Conservation (phyloP, 1,284 basidiomycete genomes). For the Malassezia slooffiae region DNA sequence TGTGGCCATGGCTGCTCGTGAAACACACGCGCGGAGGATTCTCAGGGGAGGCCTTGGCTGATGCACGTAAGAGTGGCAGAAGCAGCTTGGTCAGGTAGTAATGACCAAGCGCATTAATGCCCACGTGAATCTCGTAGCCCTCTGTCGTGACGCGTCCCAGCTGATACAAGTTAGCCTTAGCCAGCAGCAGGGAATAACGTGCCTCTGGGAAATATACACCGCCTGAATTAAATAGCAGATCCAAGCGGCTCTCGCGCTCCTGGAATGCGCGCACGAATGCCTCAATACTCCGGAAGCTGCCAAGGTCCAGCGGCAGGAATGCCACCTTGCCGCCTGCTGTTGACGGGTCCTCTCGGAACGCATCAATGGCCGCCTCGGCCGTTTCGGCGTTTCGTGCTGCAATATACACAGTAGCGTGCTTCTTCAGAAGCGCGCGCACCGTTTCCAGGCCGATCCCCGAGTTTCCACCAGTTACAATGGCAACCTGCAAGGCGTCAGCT, state of each 20-base stretch:
- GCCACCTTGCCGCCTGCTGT: slow-evolving; percentile 1
- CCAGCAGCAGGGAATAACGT: too few relatives aligned
- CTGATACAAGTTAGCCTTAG: too few relatives aligned
- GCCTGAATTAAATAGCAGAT: slow-evolving; percentile 28
- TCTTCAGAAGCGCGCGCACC: slow-evolving; percentile 20
- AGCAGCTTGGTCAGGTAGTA: slow-evolving; percentile 22
- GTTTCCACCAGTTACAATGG: slow-evolving; percentile 34
- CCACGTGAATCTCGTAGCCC: slow-evolving; percentile 29
- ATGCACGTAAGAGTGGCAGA: slow-evolving; percentile 13
- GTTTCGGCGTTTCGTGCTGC: slow-evolving; percentile 7
- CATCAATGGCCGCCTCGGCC: slow-evolving; percentile 9
- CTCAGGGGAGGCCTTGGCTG: neutral
- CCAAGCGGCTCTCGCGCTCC: slow-evolving; percentile 13
- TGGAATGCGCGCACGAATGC: slow-evolving; percentile 17
- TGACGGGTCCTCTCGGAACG: neutral
- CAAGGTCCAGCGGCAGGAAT: slow-evolving; percentile 24
- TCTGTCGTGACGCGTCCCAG: too few relatives aligned
- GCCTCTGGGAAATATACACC: too few relatives aligned
- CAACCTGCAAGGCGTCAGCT: too few relatives aligned
- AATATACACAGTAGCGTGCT: slow-evolving; percentile 28
- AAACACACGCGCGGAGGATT: slow-evolving; percentile 16
- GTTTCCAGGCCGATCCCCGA: slow-evolving; percentile 34
- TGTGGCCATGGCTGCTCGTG: slow-evolving; percentile 17
- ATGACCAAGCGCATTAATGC: slow-evolving; percentile 28
- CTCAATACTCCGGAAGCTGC: slow-evolving; percentile 19